Percentiles rank a stretch among this genome's conserved stretches.
Evolutionary conservation across 2,329 filamentous ascomycete species (phyloP).

Genomic region (Blumeria graminis): DNA sequence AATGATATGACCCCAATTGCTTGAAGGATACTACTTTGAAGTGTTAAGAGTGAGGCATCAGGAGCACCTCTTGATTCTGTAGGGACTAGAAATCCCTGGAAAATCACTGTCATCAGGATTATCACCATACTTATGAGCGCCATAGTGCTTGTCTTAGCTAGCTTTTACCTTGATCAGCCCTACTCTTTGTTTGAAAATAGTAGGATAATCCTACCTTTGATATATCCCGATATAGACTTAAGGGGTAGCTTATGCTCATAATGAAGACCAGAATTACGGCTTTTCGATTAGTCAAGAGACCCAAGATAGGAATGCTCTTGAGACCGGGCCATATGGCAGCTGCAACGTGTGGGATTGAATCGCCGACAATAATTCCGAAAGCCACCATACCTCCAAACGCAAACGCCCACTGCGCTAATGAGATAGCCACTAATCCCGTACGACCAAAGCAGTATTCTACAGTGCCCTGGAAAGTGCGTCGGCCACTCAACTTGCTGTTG

Average conservation of each 20-base stretch:
- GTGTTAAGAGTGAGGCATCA: conserved; percentile 41
- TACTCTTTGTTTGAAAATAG: neutral
- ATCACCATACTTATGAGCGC: conserved; percentile 81
- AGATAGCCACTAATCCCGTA: conserved; percentile 68
- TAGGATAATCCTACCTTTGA: conserved; percentile 42
- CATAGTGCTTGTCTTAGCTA: conserved; percentile 86
- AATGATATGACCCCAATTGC: conserved; percentile 97
- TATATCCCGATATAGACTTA: conserved; percentile 90
- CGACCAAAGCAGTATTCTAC: conserved; percentile 89
- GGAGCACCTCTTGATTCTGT: conserved; percentile 48
- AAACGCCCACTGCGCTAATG: conserved; percentile 86
- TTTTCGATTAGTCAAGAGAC: conserved; percentile 57
- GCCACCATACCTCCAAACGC: conserved; percentile 98
- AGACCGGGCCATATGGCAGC: conserved; percentile 59
- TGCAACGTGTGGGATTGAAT: conserved; percentile 83
- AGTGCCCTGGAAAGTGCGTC: conserved; percentile 83
- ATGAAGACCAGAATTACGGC: conserved; percentile 77
- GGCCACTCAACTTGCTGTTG: conserved; percentile 89
- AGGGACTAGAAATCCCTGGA: conserved; percentile 57
- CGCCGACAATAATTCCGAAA: conserved; percentile 91
- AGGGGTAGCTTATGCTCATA: conserved; percentile 64
- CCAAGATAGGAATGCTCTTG: conserved; percentile 47
- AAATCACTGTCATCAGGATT: conserved; percentile 70
- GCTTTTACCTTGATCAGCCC: conserved; percentile 21
- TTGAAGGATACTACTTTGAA: conserved; percentile 78